Conservation (phyloP, 129 eudicot genomes). For the Heracleum sosnowskyi region DNA sequence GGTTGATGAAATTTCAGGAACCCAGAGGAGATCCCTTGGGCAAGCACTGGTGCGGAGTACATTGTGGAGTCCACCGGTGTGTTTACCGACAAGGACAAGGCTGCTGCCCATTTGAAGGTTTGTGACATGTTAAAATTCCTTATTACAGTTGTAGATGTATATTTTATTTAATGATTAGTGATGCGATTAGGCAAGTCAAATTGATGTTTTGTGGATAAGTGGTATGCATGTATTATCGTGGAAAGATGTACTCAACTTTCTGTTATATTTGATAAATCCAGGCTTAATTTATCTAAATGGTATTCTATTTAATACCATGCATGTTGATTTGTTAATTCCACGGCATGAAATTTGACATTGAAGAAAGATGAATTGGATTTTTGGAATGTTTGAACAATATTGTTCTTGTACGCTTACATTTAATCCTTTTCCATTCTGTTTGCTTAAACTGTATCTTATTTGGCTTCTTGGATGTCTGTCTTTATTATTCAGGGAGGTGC, state of each 20-base stretch:
- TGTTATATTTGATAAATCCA: too few relatives aligned
- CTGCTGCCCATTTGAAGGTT: slow-evolving; percentile 58
- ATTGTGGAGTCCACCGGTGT: slow-evolving; percentile 54
- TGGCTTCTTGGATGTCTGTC: not conserved
- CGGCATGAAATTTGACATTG: not conserved
- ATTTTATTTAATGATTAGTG: not conserved
- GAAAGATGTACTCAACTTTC: not conserved
- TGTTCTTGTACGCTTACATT: not conserved
- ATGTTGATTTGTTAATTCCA: not conserved
- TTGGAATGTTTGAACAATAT: not conserved
- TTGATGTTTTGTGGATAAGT: not conserved
- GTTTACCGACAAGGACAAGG: slow-evolving; percentile 60
- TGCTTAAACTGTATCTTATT: not conserved
- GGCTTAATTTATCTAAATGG: too few relatives aligned
- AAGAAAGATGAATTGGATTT: not conserved
- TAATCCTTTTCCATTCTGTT: not conserved
- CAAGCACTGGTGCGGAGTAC: slow-evolving; percentile 42
- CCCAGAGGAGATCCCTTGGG: slow-evolving; percentile 65
- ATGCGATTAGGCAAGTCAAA: not conserved
- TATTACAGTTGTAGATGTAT: not conserved
- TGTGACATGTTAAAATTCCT: not conserved
- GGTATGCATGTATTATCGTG: not conserved
- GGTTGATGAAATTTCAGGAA: slow-evolving; percentile 24
- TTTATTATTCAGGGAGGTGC: slow-evolving; percentile 49
- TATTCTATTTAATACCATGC: not conserved